Base-by-base conservation (phyloP, 2,329 filamentous ascomycete species). In the Dactylellina sp. region DNA sequence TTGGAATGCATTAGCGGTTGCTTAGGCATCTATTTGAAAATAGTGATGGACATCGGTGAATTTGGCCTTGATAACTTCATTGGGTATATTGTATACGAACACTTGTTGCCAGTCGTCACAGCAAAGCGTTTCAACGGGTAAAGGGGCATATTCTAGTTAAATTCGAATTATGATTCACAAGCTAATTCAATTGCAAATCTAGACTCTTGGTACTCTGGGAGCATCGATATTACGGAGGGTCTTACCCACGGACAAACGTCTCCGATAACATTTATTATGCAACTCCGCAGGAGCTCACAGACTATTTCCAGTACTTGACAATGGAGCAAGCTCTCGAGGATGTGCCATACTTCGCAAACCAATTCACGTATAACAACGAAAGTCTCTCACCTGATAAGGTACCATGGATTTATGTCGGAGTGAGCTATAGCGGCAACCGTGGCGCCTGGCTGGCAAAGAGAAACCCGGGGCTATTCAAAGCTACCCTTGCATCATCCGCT, bases 271-370 rank as follows among this genome's bases (percentile, higher is more conserved):
- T 66, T 18, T 22, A 14, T 12, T 16, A 25, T 20, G 50, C 62
- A 5, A 66, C 40, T 18, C 50, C 40, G 20, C 75, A 81, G 46
- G 82, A 81, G 1, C 78, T 80, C 1, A 75, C 79, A 0, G 77
- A 79, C 28, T 79, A 77, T 0, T 81, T 82, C 72, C 71, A 77
- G 42, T 81, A 78, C 47, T 78, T 81, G 40, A 83, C 78, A 0
- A 80, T 80, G 1, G 81, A 82, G 60, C 81, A 83, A 64, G 80
- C 81, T 0, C 78, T 83, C 12, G 81, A 81, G n/a, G 82, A 83
- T 75, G 78, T 83, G 5, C 78, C 79, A 6, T 70, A 72, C 11
- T 83, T 83, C 46, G 82, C 82, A 0, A 79, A 78, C 46, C 78
- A 80, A 32, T 83, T 83, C 77, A 79, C 78, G 52, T 78, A 80